phyloP scores from a whole-genome alignment of 116 monocot species.

The Cymodocea nodosa region DNA sequence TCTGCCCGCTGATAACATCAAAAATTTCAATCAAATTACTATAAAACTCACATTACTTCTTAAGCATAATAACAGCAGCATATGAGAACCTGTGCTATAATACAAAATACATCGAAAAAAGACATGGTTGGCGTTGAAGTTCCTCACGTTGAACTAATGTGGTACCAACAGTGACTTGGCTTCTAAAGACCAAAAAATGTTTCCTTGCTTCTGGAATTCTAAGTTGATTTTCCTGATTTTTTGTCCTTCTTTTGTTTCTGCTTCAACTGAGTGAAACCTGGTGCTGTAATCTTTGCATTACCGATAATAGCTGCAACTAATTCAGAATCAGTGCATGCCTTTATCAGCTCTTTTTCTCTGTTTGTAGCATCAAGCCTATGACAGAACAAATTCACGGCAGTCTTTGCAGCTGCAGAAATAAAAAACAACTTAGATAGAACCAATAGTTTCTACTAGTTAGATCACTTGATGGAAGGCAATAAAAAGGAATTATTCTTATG shows the following conservation, averaged over 20 bases:
- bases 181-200: not conserved
- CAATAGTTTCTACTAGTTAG: too few relatives aligned
- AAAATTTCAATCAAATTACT: too few relatives aligned
- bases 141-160: too few relatives aligned
- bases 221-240: constrained; percentile 33
- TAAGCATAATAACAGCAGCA: too few relatives aligned
- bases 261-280: constrained; percentile 88
- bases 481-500: too few relatives aligned
- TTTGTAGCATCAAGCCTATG: constrained; percentile 60
- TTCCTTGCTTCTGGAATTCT: not conserved
- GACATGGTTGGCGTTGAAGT: too few relatives aligned
- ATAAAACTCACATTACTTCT: too few relatives aligned
- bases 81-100: too few relatives aligned
- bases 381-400: constrained; percentile 80
- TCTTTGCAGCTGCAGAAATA: constrained; percentile 70
- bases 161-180: too few relatives aligned
- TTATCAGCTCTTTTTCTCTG: constrained; percentile 91
- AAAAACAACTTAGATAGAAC: constrained; percentile 2
- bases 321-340: constrained; percentile 95
- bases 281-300: constrained; percentile 87
- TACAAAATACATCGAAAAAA: too few relatives aligned
- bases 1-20: too few relatives aligned
- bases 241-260: constrained; percentile 96
- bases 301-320: constrained; percentile 83
- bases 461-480: too few relatives aligned